Conservation (phyloP, 257 asterid species). For the Thymus mandschuricus region DNA sequence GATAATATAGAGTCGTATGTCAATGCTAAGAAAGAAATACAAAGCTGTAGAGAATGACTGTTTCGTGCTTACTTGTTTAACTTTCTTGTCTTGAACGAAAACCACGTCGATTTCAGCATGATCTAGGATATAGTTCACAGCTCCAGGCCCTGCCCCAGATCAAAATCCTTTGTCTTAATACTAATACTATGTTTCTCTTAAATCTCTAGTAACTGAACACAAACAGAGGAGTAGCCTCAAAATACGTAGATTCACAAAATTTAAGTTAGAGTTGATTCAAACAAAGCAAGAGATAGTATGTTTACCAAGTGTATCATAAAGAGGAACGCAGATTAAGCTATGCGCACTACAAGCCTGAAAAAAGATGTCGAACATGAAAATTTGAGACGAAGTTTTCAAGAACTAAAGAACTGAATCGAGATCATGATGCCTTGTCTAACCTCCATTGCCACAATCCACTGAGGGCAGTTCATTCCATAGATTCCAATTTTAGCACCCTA, state of each 20-base stretch:
- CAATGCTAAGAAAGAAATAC: conserved; percentile 6
- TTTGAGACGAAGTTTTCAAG: neutral
- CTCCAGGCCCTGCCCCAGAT: conserved; percentile 71
- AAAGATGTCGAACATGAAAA: neutral
- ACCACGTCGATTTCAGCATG: conserved; percentile 87
- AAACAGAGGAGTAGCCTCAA: neutral
- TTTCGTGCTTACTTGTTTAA: conserved; percentile 62
- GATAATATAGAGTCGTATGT: conserved; percentile 5
- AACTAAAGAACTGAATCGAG: neutral
- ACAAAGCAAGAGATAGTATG: neutral
- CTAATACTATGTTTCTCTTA: neutral
- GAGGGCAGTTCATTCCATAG: conserved; percentile 93
- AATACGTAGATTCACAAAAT: conserved; percentile 4
- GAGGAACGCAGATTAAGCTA: conserved; percentile 87
- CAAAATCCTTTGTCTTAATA: conserved; percentile 18
- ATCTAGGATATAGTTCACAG: conserved; percentile 76
- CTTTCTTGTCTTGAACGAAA: conserved; percentile 82
- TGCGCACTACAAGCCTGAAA: conserved; percentile 87
- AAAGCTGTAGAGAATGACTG: conserved; percentile 25
- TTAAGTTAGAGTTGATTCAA: neutral
- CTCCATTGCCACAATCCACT: conserved; percentile 99
- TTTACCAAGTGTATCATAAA: conserved; percentile 92
- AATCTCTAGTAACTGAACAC: neutral
- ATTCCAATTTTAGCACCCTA: conserved; percentile 90
- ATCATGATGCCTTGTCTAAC: conserved; percentile 40